A percentile compares a stretch with the other conserved stretches of the same genome.
Conservation (phyloP, 345 rosid genomes). For the Citropsis articulata region DNA sequence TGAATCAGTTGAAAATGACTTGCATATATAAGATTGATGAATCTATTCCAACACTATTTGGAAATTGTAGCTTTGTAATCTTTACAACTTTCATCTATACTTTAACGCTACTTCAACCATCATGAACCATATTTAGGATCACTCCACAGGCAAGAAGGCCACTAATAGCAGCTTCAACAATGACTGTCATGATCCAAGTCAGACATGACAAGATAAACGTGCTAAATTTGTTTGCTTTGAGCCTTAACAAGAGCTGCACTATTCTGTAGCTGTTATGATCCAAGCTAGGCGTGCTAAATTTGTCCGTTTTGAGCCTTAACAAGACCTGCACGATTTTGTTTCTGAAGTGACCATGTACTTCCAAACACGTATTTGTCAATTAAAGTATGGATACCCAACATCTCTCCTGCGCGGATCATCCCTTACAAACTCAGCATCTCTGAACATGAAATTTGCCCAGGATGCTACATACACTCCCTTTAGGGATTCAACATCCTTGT, state of each 20-base stretch:
- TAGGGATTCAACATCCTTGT: fast-evolving
- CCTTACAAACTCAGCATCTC: no score
- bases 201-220: no score
- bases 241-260: no score
- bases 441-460: fast-evolving
- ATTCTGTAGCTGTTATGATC: no score
- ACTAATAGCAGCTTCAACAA: slow-evolving; percentile 31
- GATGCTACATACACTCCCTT: no score
- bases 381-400: no score
- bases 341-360: fast-evolving
- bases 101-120: slow-evolving; percentile 22
- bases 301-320: no score
- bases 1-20: slow-evolving; percentile 26
- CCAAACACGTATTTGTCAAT: no score
- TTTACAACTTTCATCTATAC: slow-evolving; percentile 29
- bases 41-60: slow-evolving; percentile 25
- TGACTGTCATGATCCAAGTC: no score
- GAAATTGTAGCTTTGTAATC: slow-evolving; percentile 8
- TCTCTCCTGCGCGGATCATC: no score
- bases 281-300: no score
- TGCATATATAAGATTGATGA: slow-evolving; percentile 27
- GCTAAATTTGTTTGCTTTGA: fast-evolving
- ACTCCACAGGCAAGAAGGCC: slow-evolving; percentile 35
- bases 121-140: slow-evolving; percentile 22
- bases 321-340: no score